A percentile compares a stretch with the other conserved stretches of the same genome.
phyloP scores from a whole-genome alignment of 2,329 filamentous ascomycete species.

The Monosporascus sp. region DNA sequence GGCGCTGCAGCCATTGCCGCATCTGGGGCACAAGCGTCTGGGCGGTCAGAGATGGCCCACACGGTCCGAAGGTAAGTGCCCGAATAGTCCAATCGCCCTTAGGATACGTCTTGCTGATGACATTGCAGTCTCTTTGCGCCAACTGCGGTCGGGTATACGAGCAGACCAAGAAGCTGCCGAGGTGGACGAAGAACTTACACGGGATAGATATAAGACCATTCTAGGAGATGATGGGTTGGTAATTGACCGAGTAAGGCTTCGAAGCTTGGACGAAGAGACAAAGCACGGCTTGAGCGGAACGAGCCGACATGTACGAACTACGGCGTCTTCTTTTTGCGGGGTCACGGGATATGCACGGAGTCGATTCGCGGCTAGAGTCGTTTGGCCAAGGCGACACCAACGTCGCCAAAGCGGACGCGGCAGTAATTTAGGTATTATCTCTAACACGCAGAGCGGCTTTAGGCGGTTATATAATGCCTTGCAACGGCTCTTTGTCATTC shows the following conservation, averaged over 20 bases:
- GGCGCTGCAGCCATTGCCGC: constrained; percentile 84
- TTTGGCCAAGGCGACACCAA: constrained; percentile 14
- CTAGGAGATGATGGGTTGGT: constrained; percentile 4
- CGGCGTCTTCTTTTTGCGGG: constrained; percentile 9
- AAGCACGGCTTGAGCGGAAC: no score
- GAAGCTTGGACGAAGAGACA: no score
- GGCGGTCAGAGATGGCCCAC: constrained; percentile 89
- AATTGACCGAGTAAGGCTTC: no score
- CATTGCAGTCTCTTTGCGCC: constrained; percentile 72
- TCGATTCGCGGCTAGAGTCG: constrained; percentile 9
- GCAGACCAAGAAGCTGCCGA: constrained; percentile 76
- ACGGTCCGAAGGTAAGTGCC: constrained; percentile 68
- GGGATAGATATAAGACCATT: constrained; percentile 25
- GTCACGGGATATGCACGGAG: constrained; percentile 9
- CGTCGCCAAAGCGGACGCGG: constrained; percentile 1
- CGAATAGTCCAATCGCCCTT: constrained; percentile 2
- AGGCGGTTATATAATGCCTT: neutral
- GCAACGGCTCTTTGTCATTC: constrained; percentile 1
- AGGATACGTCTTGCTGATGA: neutral
- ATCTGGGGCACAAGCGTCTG: constrained; percentile 89
- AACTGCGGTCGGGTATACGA: constrained; percentile 91
- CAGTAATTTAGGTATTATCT: constrained; percentile 6
- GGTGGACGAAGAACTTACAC: constrained; percentile 70
- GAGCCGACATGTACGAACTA: constrained; percentile 1
- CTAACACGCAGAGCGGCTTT: neutral